Conservation (phyloP, 495 filamentous ascomycete species). For the Hypoxylon subgilvum region DNA sequence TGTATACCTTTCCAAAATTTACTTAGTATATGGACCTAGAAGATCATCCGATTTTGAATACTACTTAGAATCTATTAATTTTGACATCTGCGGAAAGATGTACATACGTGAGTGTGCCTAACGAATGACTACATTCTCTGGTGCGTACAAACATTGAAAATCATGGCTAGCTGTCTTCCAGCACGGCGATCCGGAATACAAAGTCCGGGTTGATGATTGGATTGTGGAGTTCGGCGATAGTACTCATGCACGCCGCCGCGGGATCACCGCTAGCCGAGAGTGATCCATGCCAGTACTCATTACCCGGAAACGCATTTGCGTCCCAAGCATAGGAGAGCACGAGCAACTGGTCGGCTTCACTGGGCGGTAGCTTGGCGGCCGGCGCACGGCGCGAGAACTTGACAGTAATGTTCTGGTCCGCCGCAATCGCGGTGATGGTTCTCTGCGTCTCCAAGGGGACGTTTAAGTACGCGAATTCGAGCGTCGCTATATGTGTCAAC, state of each 20-base stretch:
- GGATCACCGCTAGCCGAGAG: conserved; percentile 43
- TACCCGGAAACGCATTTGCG: conserved; percentile 47
- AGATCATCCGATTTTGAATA: too few relatives aligned
- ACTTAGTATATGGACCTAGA: too few relatives aligned
- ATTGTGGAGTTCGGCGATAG: conserved; percentile 47
- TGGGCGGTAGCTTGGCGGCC: conserved; percentile 35
- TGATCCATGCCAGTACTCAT: conserved; percentile 46
- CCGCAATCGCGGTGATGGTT: background rate
- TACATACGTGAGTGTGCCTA: too few relatives aligned
- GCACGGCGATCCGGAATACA: conserved; percentile 5
- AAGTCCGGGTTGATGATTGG: conserved; percentile 37
- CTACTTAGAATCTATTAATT: too few relatives aligned
- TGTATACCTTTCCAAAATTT: too few relatives aligned
- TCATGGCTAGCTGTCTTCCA: too few relatives aligned
- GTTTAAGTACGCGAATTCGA: conserved; percentile 30
- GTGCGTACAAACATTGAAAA: too few relatives aligned
- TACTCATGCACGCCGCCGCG: conserved; percentile 48
- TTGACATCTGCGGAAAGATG: too few relatives aligned
- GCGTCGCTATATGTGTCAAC: conserved; percentile 12
- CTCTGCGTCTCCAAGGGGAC: background rate
- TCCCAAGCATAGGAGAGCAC: conserved; percentile 51
- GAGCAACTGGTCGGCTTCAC: conserved; percentile 32
- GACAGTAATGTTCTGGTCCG: conserved; percentile 24
- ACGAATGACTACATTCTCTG: too few relatives aligned
- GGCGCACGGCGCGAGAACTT: conserved; percentile 42